phyloP scores from a whole-genome alignment of 2,329 filamentous ascomycete species.

The Claviceps quebecensis region DNA sequence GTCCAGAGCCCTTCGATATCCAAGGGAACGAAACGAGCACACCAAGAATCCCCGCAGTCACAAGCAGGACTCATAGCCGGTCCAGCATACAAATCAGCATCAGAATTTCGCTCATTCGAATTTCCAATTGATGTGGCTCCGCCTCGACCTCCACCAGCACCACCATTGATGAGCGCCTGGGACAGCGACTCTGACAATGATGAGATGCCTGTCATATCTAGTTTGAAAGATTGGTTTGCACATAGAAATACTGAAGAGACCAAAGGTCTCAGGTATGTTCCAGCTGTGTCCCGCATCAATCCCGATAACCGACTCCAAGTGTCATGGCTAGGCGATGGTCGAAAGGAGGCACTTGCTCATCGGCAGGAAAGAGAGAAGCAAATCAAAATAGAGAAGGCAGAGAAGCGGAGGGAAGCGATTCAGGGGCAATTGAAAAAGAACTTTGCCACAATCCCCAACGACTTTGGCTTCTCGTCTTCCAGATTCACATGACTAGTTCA shows the following conservation, averaged over 20 bases:
- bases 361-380: constrained; percentile 1
- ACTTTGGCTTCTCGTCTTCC: not conserved
- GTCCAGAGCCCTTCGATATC: constrained; percentile 3
- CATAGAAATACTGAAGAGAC: constrained; percentile 1
- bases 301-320: constrained; percentile 10
- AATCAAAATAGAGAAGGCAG: constrained; percentile 1
- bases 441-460: constrained; percentile 1
- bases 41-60: not conserved
- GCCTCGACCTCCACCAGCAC: constrained; percentile 5
- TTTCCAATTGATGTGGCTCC: not conserved
- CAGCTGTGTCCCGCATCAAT: constrained; percentile 4
- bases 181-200: constrained; percentile 20
- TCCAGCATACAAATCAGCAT: not conserved
- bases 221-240: constrained; percentile 8
- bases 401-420: constrained; percentile 2
- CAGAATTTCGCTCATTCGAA: not conserved
- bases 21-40: not conserved
- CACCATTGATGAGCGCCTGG: constrained; percentile 16
- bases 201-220: constrained; percentile 7
- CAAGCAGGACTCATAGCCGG: not conserved
- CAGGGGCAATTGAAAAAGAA: not conserved
- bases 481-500: not conserved
- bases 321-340: constrained; percentile 12
- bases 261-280: constrained; percentile 1
- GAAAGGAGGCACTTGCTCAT: constrained; percentile 4